Conservation (phyloP, 2,329 filamentous ascomycete genomes). For the Alternaria sp. region DNA sequence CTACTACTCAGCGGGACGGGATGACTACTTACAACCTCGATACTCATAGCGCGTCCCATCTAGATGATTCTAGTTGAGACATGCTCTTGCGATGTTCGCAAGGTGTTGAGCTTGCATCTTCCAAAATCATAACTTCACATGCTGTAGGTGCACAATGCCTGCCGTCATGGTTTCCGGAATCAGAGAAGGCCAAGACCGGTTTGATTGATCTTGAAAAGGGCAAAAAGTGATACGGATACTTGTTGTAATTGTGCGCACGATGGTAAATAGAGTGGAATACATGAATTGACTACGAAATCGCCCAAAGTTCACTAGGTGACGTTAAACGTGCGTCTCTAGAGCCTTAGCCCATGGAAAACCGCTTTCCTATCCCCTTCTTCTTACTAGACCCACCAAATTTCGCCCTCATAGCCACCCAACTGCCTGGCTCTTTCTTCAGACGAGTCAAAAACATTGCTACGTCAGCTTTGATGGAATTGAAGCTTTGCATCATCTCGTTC, state of each 20-base stretch:
- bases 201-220: not conserved
- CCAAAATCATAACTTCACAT: not conserved
- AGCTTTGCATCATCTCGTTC: constrained; percentile 7
- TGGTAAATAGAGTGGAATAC: not conserved
- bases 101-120: not conserved
- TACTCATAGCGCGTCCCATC: not conserved
- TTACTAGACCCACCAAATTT: not conserved
- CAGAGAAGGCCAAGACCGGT: not conserved
- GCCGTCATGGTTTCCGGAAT: not conserved
- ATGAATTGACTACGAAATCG: not conserved
- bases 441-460: constrained; percentile 8
- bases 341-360: not conserved
- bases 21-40: not conserved
- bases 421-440: constrained; percentile 6
- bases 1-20: not conserved
- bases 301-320: not conserved
- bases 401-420: constrained; percentile 10
- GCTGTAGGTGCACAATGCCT: not conserved
- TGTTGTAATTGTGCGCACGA: not conserved
- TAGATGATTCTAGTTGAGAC: not conserved
- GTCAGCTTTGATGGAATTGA: constrained; percentile 11
- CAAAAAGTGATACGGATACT: not conserved
- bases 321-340: not conserved
- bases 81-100: not conserved
- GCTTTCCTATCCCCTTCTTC: not conserved